phyloP scores from a whole-genome alignment of 2,329 filamentous ascomycete species.

The Ascochyta viciae-villosae region DNA sequence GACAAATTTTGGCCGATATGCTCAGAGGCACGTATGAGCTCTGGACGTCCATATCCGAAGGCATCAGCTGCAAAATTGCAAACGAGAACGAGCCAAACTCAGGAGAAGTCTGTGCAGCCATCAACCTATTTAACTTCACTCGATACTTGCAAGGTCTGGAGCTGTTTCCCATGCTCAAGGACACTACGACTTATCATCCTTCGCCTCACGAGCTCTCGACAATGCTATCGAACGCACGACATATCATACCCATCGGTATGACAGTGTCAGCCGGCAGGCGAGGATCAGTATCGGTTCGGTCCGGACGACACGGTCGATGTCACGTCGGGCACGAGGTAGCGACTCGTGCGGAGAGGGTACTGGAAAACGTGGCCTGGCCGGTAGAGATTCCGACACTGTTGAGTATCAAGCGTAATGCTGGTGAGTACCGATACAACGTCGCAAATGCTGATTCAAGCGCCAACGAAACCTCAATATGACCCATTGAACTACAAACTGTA shows the following conservation, averaged over 20 bases:
- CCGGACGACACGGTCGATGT: slow-evolving; percentile 1
- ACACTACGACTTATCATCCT: not conserved
- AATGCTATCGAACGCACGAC: not conserved
- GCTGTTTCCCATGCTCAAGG: slow-evolving; percentile 7
- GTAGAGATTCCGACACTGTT: not conserved
- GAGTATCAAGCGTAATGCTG: not conserved
- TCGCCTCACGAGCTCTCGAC: not conserved
- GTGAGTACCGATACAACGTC: not conserved
- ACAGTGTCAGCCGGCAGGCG: not conserved
- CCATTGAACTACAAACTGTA: not conserved
- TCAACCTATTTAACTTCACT: slow-evolving; percentile 3
- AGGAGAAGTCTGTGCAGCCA: slow-evolving; percentile 1
- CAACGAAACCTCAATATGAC: no score
- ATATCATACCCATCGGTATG: not conserved
- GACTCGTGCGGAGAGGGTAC: not conserved
- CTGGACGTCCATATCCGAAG: slow-evolving; percentile 1
- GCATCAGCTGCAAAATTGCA: not conserved
- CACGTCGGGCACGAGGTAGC: slow-evolving; percentile 1
- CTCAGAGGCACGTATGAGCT: slow-evolving; percentile 4
- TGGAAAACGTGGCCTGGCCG: slow-evolving; percentile 3
- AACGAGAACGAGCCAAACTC: not conserved
- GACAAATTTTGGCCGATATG: not conserved
- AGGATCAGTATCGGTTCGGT: not conserved
- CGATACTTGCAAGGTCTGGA: not conserved
- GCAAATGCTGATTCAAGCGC: not conserved